Conservation (phyloP, 257 asterid species). For the Lavandula angustifolia region DNA sequence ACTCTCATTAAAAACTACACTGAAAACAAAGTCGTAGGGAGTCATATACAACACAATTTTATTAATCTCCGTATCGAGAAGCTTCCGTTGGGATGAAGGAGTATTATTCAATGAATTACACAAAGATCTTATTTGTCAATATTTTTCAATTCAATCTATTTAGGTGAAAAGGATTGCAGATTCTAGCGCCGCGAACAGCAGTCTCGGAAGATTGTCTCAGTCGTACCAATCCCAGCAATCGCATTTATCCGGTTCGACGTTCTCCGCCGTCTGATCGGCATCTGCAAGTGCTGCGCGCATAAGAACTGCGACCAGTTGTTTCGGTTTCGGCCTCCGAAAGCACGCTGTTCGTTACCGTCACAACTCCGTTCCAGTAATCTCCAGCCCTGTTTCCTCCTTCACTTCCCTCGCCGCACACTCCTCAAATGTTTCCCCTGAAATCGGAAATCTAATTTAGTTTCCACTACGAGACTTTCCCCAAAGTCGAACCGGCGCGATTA, state of each 20-base stretch:
- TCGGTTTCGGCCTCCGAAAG: constrained; percentile 40
- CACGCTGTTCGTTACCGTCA: constrained; percentile 54
- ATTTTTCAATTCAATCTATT: background rate
- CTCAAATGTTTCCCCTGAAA: constrained; percentile 63
- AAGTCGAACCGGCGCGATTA: too few species aligned
- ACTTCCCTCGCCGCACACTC: constrained; percentile 69
- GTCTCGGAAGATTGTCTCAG: constrained; percentile 66
- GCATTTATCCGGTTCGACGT: constrained; percentile 70
- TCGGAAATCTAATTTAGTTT: background rate
- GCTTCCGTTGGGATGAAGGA: too few species aligned
- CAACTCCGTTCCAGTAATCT: constrained; percentile 37
- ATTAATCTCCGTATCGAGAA: too few species aligned
- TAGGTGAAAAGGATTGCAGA: constrained; percentile 38
- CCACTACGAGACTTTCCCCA: too few species aligned
- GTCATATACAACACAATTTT: too few species aligned
- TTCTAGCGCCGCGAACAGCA: constrained; percentile 54
- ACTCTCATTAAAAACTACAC: too few species aligned
- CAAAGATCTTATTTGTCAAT: too few species aligned
- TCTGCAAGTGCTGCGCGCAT: constrained; percentile 51
- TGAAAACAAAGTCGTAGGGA: too few species aligned
- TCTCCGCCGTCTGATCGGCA: constrained; percentile 46
- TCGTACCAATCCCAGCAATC: constrained; percentile 86
- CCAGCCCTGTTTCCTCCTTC: constrained; percentile 76
- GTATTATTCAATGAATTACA: too few species aligned
- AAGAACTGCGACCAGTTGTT: constrained; percentile 52